Percentiles rank a stretch among this genome's conserved stretches.
These are phyloP conservation scores for Myotisia sp. DNA, from an alignment of 2,329 filamentous ascomycete species.

Conservation along the genomic window DNA sequence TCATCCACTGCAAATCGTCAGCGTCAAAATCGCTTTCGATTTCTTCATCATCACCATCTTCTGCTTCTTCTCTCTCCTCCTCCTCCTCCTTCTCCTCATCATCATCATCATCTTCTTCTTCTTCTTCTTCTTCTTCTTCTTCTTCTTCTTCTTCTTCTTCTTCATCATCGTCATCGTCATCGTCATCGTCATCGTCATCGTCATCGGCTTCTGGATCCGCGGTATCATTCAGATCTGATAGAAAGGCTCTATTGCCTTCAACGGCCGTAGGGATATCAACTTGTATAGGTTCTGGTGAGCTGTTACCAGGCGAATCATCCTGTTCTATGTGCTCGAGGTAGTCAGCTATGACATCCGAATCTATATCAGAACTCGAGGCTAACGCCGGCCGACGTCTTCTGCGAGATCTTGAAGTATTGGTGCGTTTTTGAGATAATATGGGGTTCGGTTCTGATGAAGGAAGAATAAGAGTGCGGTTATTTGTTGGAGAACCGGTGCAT, in stretches of 20 bases:
- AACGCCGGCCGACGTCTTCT: no score
- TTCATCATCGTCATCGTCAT: background rate
- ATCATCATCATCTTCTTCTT: slow-evolving; percentile 22
- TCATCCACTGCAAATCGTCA: slow-evolving; percentile 25
- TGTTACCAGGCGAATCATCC: slow-evolving; percentile 16
- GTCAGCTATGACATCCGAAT: slow-evolving; percentile 20
- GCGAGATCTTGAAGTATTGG: no score
- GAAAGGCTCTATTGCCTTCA: no score
- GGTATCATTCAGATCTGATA: no score
- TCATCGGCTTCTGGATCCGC: slow-evolving; percentile 12
- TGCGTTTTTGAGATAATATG: no score
- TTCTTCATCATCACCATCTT: slow-evolving; percentile 20
- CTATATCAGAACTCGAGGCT: no score
- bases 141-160: slow-evolving; percentile 8
- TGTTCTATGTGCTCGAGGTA: slow-evolving; percentile 29
- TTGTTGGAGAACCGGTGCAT: no score
- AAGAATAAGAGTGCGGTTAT: no score
- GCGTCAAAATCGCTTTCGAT: slow-evolving; percentile 19
- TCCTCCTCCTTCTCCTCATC: slow-evolving; percentile 22
- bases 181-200: slow-evolving; percentile 13
- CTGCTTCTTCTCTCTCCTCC: slow-evolving; percentile 19
- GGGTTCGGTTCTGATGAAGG: no score
- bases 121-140: slow-evolving; percentile 19
- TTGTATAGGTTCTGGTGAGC: no score
- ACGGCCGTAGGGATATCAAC: no score